Percentiles rank a stretch among this genome's conserved stretches.
These are phyloP conservation scores for Solanum pinnatisectum DNA, from an alignment of 257 asterid genomes.

Conservation along the genomic window DNA sequence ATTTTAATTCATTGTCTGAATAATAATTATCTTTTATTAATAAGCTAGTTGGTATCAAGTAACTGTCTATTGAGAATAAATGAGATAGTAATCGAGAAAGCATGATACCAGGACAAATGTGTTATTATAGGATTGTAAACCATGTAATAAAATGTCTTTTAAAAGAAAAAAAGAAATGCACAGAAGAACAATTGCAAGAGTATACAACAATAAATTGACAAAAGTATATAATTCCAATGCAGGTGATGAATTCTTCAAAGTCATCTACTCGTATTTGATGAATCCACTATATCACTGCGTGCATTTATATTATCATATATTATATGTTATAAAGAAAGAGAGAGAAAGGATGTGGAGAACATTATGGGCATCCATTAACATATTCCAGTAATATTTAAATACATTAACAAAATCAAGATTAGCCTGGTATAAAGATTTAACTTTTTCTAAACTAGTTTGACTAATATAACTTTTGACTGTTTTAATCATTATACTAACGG, in stretches of 20 bases:
- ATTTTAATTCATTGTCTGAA: neutral
- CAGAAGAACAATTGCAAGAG: neutral
- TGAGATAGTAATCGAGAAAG: neutral
- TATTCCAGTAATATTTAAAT: neutral
- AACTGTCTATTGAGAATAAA: fast-evolving
- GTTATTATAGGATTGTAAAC: neutral
- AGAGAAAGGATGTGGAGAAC: slow-evolving; percentile 13
- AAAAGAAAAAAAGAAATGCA: neutral
- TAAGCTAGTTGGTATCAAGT: neutral
- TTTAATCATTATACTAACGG: neutral
- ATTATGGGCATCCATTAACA: slow-evolving; percentile 5
- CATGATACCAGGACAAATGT: neutral
- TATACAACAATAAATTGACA: slow-evolving; percentile 7
- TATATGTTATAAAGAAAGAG: neutral
- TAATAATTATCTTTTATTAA: neutral
- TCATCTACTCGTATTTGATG: neutral
- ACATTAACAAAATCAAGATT: neutral
- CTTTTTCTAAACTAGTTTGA: slow-evolving; percentile 4
- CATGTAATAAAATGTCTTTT: neutral
- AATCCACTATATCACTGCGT: neutral
- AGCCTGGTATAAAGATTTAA: neutral
- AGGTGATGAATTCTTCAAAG: neutral
- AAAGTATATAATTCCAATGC: slow-evolving; percentile 11
- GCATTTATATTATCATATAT: neutral
- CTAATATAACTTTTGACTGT: slow-evolving; percentile 9